These are phyloP conservation scores for Hordeum pubiflorum DNA, from an alignment of 202 grass and related monocot species.

Conservation along the genomic window DNA sequence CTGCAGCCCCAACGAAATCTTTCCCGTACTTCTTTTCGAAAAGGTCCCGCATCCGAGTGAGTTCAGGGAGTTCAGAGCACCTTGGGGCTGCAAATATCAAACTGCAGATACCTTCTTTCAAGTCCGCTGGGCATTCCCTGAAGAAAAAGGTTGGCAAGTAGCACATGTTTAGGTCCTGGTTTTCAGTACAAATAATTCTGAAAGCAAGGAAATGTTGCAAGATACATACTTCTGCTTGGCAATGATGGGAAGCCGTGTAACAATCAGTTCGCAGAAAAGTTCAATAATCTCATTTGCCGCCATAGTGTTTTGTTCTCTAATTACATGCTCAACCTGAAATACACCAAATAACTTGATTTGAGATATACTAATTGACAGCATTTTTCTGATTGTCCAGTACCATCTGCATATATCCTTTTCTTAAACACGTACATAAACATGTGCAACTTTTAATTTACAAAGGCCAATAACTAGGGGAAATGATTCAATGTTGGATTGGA, in stretches of 20 bases:
- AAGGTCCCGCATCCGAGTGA: conserved; percentile 53
- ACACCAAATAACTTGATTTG: background rate
- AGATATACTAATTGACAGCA: background rate
- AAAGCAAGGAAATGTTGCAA: background rate
- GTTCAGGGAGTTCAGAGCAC: conserved; percentile 89
- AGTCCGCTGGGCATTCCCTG: conserved; percentile 75
- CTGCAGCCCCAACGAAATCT: conserved; percentile 80
- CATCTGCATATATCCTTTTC: background rate
- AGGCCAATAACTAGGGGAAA: background rate
- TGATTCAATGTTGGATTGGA: background rate
- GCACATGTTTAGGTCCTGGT: conserved; percentile 10
- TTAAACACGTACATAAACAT: background rate
- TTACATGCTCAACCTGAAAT: conserved; percentile 92
- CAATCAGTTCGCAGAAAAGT: conserved; percentile 92
- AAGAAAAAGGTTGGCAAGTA: conserved; percentile 27
- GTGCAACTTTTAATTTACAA: background rate
- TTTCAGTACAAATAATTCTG: background rate
- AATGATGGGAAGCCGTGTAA: conserved; percentile 75
- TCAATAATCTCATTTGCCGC: conserved; percentile 90
- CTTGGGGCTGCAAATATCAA: conserved; percentile 93
- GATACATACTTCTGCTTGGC: conserved; percentile 75
- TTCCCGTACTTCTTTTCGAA: conserved; percentile 97
- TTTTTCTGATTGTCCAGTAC: background rate
- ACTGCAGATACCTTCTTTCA: conserved; percentile 99
- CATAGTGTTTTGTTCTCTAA: conserved; percentile 90